Conservation (phyloP, 1,284 basidiomycete genomes). For the Retiboletus fuscus region DNA sequence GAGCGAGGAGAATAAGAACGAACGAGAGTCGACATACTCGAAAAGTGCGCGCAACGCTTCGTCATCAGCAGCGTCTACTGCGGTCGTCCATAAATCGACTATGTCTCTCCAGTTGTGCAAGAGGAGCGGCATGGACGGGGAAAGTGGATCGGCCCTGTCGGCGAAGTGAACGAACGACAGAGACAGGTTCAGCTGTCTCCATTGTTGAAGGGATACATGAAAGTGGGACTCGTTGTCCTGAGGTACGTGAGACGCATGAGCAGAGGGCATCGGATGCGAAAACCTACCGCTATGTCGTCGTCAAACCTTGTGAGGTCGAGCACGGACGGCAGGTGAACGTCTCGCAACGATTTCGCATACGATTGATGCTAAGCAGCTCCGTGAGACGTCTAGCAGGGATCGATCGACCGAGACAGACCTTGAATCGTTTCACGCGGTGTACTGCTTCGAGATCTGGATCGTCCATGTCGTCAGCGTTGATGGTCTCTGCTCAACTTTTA, state of each 20-base stretch:
- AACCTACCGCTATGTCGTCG: constrained; percentile 68
- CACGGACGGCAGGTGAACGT: constrained; percentile 77
- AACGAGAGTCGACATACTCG: constrained; percentile 64
- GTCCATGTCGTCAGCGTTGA: constrained; percentile 32
- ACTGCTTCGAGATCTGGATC: constrained; percentile 43
- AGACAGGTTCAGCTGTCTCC: constrained; percentile 84
- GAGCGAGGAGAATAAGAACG: constrained; percentile 26
- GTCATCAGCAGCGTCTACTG: constrained; percentile 69
- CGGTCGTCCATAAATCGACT: constrained; percentile 68
- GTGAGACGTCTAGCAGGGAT: not conserved
- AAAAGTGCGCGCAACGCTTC: constrained; percentile 76
- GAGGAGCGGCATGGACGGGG: constrained; percentile 83
- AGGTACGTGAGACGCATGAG: not conserved
- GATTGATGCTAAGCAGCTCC: constrained; percentile 70
- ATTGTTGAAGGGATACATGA: constrained; percentile 73
- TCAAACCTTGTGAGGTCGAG: constrained; percentile 69
- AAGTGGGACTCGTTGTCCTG: constrained; percentile 83
- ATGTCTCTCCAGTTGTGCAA: constrained; percentile 84
- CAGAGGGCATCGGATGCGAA: not conserved
- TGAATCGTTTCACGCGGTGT: constrained; percentile 58
- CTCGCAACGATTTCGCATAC: constrained; percentile 72
- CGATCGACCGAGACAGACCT: constrained; percentile 45
- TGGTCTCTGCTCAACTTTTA: constrained; percentile 11
- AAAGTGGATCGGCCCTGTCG: constrained; percentile 67
- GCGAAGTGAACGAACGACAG: constrained; percentile 81